A percentile compares a stretch with the other conserved stretches of the same genome.
Evolutionary conservation across 202 grass and related monocot genomes (phyloP).

Genomic region (Bolboschoenoplectus hybrid): DNA sequence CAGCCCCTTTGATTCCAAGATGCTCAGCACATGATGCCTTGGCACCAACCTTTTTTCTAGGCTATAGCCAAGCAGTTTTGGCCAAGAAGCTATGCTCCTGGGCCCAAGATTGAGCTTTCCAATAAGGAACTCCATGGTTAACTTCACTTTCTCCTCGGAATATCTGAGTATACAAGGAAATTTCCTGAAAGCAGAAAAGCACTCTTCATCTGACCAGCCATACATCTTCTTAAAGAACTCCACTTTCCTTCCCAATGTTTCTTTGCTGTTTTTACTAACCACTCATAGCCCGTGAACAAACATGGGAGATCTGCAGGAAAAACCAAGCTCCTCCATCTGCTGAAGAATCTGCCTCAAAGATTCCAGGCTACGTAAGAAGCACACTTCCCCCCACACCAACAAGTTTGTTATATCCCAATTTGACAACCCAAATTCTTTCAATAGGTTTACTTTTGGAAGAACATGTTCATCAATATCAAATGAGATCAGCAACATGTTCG

Average conservation of each 20-base stretch:
- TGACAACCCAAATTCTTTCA: too few relatives aligned
- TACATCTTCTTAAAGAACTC: slow-evolving; percentile 47
- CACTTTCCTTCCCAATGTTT: slow-evolving; percentile 57
- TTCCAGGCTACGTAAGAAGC: neutral
- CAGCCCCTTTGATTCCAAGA: too few relatives aligned
- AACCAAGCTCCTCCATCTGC: slow-evolving; percentile 43
- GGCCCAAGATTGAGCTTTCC: slow-evolving; percentile 49
- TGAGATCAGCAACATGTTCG: too few relatives aligned
- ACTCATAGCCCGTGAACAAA: slow-evolving; percentile 49
- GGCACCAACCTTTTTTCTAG: too few relatives aligned
- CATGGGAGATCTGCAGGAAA: slow-evolving; percentile 53
- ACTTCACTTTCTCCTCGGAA: slow-evolving; percentile 57
- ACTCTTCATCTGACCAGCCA: slow-evolving; percentile 62
- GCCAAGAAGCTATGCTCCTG: neutral
- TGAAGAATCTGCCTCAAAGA: slow-evolving; percentile 35
- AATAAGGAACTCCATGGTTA: slow-evolving; percentile 49
- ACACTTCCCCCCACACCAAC: too few relatives aligned
- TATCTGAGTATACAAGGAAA: slow-evolving; percentile 48
- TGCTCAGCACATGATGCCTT: too few relatives aligned
- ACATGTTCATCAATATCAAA: too few relatives aligned
- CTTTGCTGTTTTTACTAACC: slow-evolving; percentile 44
- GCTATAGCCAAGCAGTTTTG: too few relatives aligned
- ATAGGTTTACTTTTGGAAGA: too few relatives aligned
- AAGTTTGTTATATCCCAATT: too few relatives aligned
- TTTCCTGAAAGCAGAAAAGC: slow-evolving; percentile 58